Base-by-base conservation (phyloP, 495 filamentous ascomycete genomes). In the Penicillium soppii region DNA sequence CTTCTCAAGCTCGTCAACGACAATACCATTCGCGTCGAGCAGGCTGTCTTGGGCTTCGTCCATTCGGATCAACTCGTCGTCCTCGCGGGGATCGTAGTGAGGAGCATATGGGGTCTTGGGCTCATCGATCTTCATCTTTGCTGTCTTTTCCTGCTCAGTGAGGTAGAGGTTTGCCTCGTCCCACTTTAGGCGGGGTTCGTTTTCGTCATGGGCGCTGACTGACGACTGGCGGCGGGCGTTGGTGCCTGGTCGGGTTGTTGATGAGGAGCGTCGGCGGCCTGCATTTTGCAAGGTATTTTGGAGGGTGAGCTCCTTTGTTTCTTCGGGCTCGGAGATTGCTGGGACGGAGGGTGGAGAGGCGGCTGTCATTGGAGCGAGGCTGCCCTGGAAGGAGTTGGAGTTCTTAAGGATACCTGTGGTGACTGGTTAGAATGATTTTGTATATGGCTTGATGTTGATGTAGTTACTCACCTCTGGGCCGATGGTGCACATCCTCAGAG, bases 41-140 rank as follows among this genome's bases (percentile, higher is more conserved):
- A 76, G 74, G 22, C 50, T 62, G 5, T 72, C 65, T 45, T 72
- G 50, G 0, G 68, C 67, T 19, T 73, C 74, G 5, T 58, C 60
- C 0, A 70, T 48, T 5, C 65, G 67, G 53, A 87, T 77, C 64
- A 95, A 86, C 30, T 84, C 87, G 27, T 90, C 88, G 51, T 97
- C 94, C 60, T 96, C 88, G 26, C 81, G 62, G 13, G 91, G 91
- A 61, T 98, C 91, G 62, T 97, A 97, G 53, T 88, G 88, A 59
- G 83, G 86, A 13, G 90, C 94, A 57, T 90, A 98, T 0, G 94
- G 94, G 15, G 94, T 98, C 79, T 98, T 98, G 41, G 94, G 94
- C 73, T 98, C 94, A 57, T 89, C 85, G 62, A 98, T 97, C 78
- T 97, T 97, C 95, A 97, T 97, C 38, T 92, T 97, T 25, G 87